These are phyloP conservation scores for Miamiensis avidus DNA, from an alignment of 169 alveolate genomes.

Conservation along the genomic window DNA sequence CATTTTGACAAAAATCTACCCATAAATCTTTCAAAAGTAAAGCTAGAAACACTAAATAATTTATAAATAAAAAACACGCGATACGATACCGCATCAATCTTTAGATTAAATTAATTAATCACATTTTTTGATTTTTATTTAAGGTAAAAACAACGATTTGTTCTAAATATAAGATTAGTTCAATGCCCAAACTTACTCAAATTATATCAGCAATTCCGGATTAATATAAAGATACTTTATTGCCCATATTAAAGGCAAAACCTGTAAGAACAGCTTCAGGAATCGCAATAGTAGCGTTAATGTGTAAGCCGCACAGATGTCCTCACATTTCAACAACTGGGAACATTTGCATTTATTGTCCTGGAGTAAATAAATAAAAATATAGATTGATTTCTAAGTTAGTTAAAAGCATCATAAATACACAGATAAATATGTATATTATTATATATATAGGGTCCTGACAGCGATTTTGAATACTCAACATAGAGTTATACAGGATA, in stretches of 20 bases:
- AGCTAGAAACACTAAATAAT: not conserved
- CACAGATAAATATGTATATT: not conserved
- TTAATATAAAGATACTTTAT: constrained; percentile 76
- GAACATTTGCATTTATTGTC: constrained; percentile 87
- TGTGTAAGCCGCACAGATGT: constrained; percentile 90
- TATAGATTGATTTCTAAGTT: not conserved
- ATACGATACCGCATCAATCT: not conserved
- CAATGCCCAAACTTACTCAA: constrained; percentile 83
- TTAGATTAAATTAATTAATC: too few species aligned
- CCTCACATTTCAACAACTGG: constrained; percentile 90
- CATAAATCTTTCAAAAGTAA: not conserved
- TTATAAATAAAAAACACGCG: too few species aligned
- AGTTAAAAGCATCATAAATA: not conserved
- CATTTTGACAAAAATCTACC: not conserved
- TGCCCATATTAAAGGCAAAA: constrained; percentile 82
- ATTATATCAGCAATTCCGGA: constrained; percentile 86
- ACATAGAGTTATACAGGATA: constrained; percentile 88
- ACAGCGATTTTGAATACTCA: constrained; percentile 87
- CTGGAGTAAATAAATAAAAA: constrained; percentile 59
- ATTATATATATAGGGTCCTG: constrained; percentile 74
- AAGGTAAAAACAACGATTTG: constrained; percentile 67
- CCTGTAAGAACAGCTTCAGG: constrained; percentile 90
- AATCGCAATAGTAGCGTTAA: constrained; percentile 88
- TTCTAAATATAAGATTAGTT: constrained; percentile 67
- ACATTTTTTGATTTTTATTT: too few species aligned